Evolutionary conservation across 306 rosid species (phyloP).

Genomic region (Acmispon strigosus): DNA sequence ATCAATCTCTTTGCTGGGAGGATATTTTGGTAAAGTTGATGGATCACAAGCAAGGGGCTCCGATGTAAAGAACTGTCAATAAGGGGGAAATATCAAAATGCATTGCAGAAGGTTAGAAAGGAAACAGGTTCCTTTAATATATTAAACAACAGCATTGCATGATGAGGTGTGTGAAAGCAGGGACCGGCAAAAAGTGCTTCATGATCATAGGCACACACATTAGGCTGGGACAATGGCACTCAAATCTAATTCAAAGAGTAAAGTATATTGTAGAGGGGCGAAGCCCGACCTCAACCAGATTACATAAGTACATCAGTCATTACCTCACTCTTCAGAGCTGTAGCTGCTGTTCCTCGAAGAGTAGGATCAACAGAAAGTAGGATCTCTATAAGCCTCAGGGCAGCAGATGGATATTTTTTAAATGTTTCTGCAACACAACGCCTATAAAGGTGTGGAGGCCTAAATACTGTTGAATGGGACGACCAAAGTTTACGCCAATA

Average conservation of each 20-base stretch:
- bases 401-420: constrained; percentile 61
- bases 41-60: constrained; percentile 82
- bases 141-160: neutral
- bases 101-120: constrained; percentile 8
- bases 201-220: neutral
- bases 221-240: neutral
- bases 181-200: neutral
- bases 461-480: constrained; percentile 57
- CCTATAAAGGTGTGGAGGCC: constrained; percentile 77
- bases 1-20: constrained; percentile 93
- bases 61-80: constrained; percentile 63
- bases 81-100: constrained; percentile 18
- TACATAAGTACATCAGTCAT: neutral
- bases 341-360: constrained; percentile 66
- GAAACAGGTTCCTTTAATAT: constrained; percentile 8
- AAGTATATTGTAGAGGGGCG: neutral
- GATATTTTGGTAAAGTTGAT: constrained; percentile 81
- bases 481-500: constrained; percentile 67
- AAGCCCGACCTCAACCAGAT: neutral
- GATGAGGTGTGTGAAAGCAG: neutral
- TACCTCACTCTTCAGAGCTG: constrained; percentile 79
- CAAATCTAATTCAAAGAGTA: neutral
- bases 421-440: constrained; percentile 63
- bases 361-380: constrained; percentile 78
- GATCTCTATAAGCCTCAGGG: constrained; percentile 59